Evolutionary conservation across 2,329 filamentous ascomycete genomes (phyloP).

Genomic region (Pseudogymnoascus sp.): DNA sequence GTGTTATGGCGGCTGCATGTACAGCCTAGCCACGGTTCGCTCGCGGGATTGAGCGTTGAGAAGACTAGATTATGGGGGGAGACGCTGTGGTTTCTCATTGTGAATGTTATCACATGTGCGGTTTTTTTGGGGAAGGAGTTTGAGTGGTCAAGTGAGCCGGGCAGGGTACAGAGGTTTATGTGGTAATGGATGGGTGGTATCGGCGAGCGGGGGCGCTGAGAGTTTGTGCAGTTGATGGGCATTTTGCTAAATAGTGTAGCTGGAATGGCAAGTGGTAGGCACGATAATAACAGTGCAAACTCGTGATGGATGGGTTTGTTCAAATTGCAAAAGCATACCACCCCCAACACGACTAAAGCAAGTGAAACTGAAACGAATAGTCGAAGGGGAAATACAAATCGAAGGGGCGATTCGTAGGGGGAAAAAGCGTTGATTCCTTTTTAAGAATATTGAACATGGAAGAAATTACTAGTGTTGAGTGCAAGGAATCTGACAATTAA

Average conservation of each 20-base stretch:
- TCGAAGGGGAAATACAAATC: background rate
- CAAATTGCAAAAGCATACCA: background rate
- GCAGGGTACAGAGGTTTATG: constrained; percentile 67
- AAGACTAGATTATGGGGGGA: constrained; percentile 43
- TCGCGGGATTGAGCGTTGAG: constrained; percentile 3
- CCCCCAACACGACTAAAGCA: background rate
- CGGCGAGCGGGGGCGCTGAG: background rate
- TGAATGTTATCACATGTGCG: constrained; percentile 60
- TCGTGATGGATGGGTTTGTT: background rate
- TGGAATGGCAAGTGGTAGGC: background rate
- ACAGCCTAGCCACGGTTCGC: constrained; percentile 28
- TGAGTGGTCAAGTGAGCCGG: constrained; percentile 44
- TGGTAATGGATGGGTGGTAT: constrained; percentile 44
- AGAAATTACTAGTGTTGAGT: background rate
- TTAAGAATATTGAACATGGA: too few species aligned
- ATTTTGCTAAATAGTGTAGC: background rate
- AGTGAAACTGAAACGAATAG: background rate
- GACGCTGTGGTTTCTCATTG: constrained; percentile 56
- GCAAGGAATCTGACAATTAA: background rate
- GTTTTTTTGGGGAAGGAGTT: constrained; percentile 63
- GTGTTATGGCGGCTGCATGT: constrained; percentile 81
- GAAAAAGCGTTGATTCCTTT: background rate
- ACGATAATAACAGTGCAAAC: background rate
- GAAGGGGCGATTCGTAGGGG: background rate
- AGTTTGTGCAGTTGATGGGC: background rate